phyloP scores from a whole-genome alignment of 2,329 filamentous ascomycete genomes.

The Hypomyces rosellus region DNA sequence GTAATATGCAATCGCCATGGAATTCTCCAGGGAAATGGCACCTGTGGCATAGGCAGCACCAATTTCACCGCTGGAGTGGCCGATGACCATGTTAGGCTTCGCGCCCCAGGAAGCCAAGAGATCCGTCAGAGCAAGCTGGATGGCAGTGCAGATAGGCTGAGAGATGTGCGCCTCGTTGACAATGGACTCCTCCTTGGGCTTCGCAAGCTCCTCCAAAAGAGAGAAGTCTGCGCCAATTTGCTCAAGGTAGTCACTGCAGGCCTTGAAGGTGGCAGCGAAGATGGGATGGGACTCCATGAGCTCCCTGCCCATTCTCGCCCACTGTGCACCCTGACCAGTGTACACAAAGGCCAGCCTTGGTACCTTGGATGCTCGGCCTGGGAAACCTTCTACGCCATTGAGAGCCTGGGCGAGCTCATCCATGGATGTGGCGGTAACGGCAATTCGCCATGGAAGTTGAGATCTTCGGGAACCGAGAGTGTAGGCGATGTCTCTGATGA shows the following conservation, averaged over 20 bases:
- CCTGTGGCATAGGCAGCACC: slow-evolving; percentile 41
- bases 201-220: slow-evolving; percentile 31
- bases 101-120: slow-evolving; percentile 39
- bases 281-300: slow-evolving; percentile 28
- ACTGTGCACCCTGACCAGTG: slow-evolving; percentile 36
- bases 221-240: slow-evolving; percentile 31
- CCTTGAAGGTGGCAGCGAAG: slow-evolving; percentile 27
- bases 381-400: slow-evolving; percentile 24
- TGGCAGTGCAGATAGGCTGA: slow-evolving; percentile 38
- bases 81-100: slow-evolving; percentile 32
- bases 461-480: slow-evolving; percentile 41
- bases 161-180: slow-evolving; percentile 35
- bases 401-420: slow-evolving; percentile 40
- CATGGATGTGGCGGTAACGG: slow-evolving; percentile 37
- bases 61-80: slow-evolving; percentile 45
- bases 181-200: slow-evolving; percentile 26
- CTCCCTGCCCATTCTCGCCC: slow-evolving; percentile 33
- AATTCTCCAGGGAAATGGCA: slow-evolving; percentile 36
- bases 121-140: slow-evolving; percentile 42
- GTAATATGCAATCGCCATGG: slow-evolving; percentile 45
- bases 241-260: slow-evolving; percentile 26
- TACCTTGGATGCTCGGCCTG: slow-evolving; percentile 12
- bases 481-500: slow-evolving; percentile 43
- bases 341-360: slow-evolving; percentile 28
- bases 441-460: slow-evolving; percentile 36